These are phyloP conservation scores for Coemansia sp. DNA, from an alignment of 192 early-diverging fungal species.

Conservation along the genomic window DNA sequence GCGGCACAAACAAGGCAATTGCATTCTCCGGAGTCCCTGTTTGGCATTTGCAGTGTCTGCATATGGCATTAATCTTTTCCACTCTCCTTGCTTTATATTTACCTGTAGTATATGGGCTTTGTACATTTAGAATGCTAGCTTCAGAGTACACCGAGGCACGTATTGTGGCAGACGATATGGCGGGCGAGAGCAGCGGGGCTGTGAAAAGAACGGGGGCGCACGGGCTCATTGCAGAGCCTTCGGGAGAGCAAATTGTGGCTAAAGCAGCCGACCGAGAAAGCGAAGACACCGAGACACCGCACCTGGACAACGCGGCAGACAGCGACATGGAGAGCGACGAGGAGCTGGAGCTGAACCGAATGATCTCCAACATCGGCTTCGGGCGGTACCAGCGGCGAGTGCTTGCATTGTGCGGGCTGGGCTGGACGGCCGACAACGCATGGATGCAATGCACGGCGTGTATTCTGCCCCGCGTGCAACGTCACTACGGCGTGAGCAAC, in stretches of 20 bases:
- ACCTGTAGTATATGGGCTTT: background rate
- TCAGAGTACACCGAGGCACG: background rate
- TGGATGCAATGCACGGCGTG: constrained; percentile 66
- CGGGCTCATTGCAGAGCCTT: background rate
- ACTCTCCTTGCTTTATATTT: background rate
- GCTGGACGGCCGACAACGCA: constrained; percentile 88
- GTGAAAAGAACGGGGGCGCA: background rate
- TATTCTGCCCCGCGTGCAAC: constrained; percentile 72
- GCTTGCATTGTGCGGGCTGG: constrained; percentile 70
- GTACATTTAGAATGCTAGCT: background rate
- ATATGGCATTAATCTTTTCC: background rate
- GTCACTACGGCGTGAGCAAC: constrained; percentile 67
- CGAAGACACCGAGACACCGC: background rate
- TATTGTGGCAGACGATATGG: background rate
- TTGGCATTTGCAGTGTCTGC: background rate
- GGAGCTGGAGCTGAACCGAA: constrained; percentile 56
- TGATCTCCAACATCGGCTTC: constrained; percentile 70
- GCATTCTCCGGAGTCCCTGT: background rate
- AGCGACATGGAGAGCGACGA: constrained; percentile 21
- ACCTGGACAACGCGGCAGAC: background rate
- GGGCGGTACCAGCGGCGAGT: constrained; percentile 63
- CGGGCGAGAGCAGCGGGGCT: background rate
- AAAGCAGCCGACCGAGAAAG: background rate
- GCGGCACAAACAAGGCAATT: background rate
- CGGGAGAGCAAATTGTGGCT: background rate